A percentile compares a stretch with the other conserved stretches of the same genome.
Evolutionary conservation across 2,329 filamentous ascomycete genomes (phyloP).

Genomic region (Diaporthe sp.): DNA sequence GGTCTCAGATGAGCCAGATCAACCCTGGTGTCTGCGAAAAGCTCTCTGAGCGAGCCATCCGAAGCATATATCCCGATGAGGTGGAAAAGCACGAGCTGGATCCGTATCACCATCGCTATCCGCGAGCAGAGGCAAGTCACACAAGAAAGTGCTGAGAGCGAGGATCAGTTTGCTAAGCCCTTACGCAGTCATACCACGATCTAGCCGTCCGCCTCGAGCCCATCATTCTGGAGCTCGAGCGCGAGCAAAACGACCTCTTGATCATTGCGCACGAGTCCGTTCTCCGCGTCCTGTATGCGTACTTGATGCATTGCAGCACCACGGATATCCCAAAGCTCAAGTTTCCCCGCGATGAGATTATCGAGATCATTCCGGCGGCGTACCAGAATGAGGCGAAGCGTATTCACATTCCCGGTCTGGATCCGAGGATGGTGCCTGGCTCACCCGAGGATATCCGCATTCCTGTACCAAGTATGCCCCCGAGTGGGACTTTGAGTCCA

Average conservation of each 20-base stretch:
- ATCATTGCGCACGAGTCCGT: conserved; percentile 99
- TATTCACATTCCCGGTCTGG: conserved; percentile 82
- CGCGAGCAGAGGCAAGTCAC: conserved; percentile 83
- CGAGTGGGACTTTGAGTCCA: conserved; percentile 59
- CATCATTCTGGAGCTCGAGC: conserved; percentile 96
- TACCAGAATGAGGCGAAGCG: conserved; percentile 97
- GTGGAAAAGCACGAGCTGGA: conserved; percentile 93
- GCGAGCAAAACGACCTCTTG: conserved; percentile 96
- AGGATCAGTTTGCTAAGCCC: conserved; percentile 30
- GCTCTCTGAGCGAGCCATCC: conserved; percentile 86
- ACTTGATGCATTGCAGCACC: conserved; percentile 98
- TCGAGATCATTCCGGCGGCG: conserved; percentile 97
- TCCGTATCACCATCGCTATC: conserved; percentile 97
- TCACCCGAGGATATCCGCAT: conserved; percentile 88
- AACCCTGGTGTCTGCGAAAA: conserved; percentile 97
- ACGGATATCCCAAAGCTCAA: conserved; percentile 93
- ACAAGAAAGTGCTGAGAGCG: neutral
- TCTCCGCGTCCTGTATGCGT: conserved; percentile 95
- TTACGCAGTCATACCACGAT: conserved; percentile 89
- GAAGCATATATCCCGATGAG: conserved; percentile 88
- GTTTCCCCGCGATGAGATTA: conserved; percentile 97
- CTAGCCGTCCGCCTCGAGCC: conserved; percentile 97
- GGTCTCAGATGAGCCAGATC: conserved; percentile 96
- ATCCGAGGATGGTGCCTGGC: conserved; percentile 77
- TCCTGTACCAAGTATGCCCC: conserved; percentile 70